Evolutionary conservation across 1,284 basidiomycete species (phyloP).

Genomic region (Pseudozyma tsukubaensis): DNA sequence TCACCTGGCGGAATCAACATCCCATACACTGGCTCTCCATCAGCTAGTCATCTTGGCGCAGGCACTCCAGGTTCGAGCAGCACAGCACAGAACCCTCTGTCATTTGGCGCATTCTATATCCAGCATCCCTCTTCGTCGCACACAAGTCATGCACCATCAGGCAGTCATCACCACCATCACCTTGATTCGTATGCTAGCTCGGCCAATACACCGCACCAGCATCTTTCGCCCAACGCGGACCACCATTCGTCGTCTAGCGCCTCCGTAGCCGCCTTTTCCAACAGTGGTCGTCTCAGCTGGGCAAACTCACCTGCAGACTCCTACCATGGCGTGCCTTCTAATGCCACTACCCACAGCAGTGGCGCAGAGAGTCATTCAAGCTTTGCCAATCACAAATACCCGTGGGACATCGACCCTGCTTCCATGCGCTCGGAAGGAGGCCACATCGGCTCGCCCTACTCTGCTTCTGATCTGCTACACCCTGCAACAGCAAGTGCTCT

Average conservation of each 20-base stretch:
- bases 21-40: slow-evolving; percentile 41
- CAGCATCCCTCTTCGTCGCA: slow-evolving; percentile 38
- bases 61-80: slow-evolving; percentile 19
- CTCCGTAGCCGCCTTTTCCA: slow-evolving; percentile 47
- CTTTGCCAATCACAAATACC: slow-evolving; percentile 36
- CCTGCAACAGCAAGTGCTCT: slow-evolving; percentile 42
- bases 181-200: slow-evolving; percentile 46
- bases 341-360: slow-evolving; percentile 50
- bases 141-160: slow-evolving; percentile 8
- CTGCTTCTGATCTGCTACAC: slow-evolving; percentile 40
- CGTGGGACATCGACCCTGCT: slow-evolving; percentile 40
- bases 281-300: slow-evolving; percentile 51
- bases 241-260: slow-evolving; percentile 48
- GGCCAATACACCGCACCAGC: slow-evolving; percentile 44
- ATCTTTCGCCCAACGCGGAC: slow-evolving; percentile 42
- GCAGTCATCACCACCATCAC: slow-evolving; percentile 19
- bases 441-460: slow-evolving; percentile 45
- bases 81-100: slow-evolving; percentile 27
- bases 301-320: slow-evolving; percentile 49
- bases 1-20: slow-evolving; percentile 49
- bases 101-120: slow-evolving; percentile 51
- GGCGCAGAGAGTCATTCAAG: slow-evolving; percentile 45
- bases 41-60: slow-evolving; percentile 25
- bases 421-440: slow-evolving; percentile 25
- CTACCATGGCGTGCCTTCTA: slow-evolving; percentile 46